These are phyloP conservation scores for Beta lomatogona DNA, from an alignment of 179 eudicot species.

Conservation along the genomic window DNA sequence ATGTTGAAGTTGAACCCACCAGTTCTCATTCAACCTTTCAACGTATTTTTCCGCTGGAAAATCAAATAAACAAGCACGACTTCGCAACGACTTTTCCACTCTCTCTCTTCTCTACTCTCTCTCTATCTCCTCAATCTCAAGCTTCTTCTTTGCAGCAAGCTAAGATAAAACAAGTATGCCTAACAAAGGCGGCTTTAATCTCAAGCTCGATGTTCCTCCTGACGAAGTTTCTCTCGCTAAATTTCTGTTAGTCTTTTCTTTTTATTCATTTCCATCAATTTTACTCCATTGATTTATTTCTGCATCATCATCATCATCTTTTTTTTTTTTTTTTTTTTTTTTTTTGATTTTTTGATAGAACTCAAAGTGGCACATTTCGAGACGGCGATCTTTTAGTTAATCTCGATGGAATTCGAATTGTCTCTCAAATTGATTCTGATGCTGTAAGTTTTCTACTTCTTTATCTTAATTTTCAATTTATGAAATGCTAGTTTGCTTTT, in stretches of 20 bases:
- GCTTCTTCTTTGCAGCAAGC: background rate
- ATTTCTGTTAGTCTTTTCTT: constrained; percentile 51
- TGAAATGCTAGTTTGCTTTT: background rate
- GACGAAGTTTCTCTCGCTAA: constrained; percentile 65
- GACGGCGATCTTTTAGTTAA: constrained; percentile 95
- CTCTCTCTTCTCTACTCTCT: no score
- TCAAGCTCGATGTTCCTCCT: constrained; percentile 74
- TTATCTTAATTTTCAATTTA: background rate
- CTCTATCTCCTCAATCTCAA: constrained; percentile 17
- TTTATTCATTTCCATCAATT: background rate
- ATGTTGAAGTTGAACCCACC: background rate
- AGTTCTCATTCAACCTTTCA: no score
- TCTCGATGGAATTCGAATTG: constrained; percentile 79
- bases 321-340: background rate
- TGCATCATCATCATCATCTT: background rate
- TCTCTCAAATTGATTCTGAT: constrained; percentile 51
- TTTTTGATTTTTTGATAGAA: constrained; percentile 38
- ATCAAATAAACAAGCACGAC: constrained; percentile 30
- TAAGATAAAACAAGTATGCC: constrained; percentile 11
- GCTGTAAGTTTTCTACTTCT: constrained; percentile 44
- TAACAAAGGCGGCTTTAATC: constrained; percentile 50
- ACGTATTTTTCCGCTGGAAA: background rate
- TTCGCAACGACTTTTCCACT: constrained; percentile 33
- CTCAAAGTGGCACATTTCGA: constrained; percentile 89
- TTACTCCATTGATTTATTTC: background rate